Base-by-base conservation (phyloP, 352 stramenopile species). In the Pythium dissimile region DNA sequence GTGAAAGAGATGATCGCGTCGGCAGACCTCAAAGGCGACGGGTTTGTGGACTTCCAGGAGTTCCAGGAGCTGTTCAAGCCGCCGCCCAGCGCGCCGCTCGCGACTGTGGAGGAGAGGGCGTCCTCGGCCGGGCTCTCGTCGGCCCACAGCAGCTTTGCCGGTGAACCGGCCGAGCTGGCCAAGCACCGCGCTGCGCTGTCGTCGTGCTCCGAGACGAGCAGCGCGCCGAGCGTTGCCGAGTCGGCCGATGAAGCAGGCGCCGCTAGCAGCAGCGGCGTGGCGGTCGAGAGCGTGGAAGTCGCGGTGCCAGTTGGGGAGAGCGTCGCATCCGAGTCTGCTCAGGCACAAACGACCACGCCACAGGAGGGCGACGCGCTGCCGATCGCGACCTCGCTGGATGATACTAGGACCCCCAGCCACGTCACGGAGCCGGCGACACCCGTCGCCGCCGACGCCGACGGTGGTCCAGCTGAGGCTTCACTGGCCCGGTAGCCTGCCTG, bases 1-100 rank as follows among this genome's bases (percentile, higher is more conserved):
- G 84, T 96, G 35, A 80, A 96, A 51, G 80, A 95, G 54, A 95
- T 97, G 75, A 94, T 97, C 59, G 74, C 72, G 20, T 92, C 88
- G n/a, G 86, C 83, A 15, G 88, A 96, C 55, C 80, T 64, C 18
- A 86, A 88, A n/a, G 73, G 83, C 31, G 82, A 92, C 31, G 80
- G 76, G 2, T 84, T 68, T 37, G 93, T 98, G 31, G 83, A 87
- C 42, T 98, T 91, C 66, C 81, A 97, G 35, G 87, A 96, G 45
- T 98, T 98, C 63, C 65, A 96, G 43, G 72, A 77, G 7, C 66
- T 93, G 11, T 90, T 92, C 43, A 43, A 66, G 48, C 66, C 65
- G 48, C 66, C 65, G 23, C 60, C 48, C 32, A 46, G 26, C 34
- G 26, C 74, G 20, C 59, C 72, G 8, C 54, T 83, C 2, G 54